These are phyloP conservation scores for Citrus trifoliata DNA, from an alignment of 345 rosid genomes.

Conservation along the genomic window DNA sequence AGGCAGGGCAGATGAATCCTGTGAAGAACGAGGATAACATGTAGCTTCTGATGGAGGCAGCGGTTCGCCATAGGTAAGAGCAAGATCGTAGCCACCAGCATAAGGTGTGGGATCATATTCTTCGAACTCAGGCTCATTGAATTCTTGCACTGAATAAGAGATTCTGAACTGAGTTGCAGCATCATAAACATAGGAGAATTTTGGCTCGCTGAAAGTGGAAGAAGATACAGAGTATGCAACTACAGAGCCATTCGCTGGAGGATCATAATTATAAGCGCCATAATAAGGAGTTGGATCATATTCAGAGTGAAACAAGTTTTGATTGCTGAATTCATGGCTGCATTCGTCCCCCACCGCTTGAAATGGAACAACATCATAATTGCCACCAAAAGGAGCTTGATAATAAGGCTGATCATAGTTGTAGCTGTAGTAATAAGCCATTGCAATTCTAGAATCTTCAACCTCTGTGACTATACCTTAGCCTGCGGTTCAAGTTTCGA, in stretches of 20 bases:
- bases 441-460: background rate
- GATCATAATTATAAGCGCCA: slow-evolving; percentile 20
- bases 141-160: slow-evolving; percentile 42
- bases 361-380: slow-evolving; percentile 5
- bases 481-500: background rate
- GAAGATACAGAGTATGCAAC: slow-evolving; percentile 45
- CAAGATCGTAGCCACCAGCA: slow-evolving; percentile 62
- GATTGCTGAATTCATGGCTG: slow-evolving; percentile 8
- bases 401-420: slow-evolving; percentile 5
- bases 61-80: slow-evolving; percentile 61
- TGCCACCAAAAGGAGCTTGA: background rate
- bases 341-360: slow-evolving; percentile 5
- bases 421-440: slow-evolving; percentile 25
- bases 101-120: slow-evolving; percentile 82
- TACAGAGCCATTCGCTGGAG: slow-evolving; percentile 3
- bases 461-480: background rate
- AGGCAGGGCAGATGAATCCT: slow-evolving; percentile 7
- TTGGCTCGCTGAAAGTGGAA: slow-evolving; percentile 36
- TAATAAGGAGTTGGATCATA: slow-evolving; percentile 9
- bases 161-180: slow-evolving; percentile 34
- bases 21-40: slow-evolving; percentile 54
- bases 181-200: slow-evolving; percentile 21
- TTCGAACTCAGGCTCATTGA: slow-evolving; percentile 48
- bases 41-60: slow-evolving; percentile 51
- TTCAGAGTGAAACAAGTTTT: background rate